These are phyloP conservation scores for Mycena floridula DNA, from an alignment of 768 basidiomycete species.

Conservation along the genomic window DNA sequence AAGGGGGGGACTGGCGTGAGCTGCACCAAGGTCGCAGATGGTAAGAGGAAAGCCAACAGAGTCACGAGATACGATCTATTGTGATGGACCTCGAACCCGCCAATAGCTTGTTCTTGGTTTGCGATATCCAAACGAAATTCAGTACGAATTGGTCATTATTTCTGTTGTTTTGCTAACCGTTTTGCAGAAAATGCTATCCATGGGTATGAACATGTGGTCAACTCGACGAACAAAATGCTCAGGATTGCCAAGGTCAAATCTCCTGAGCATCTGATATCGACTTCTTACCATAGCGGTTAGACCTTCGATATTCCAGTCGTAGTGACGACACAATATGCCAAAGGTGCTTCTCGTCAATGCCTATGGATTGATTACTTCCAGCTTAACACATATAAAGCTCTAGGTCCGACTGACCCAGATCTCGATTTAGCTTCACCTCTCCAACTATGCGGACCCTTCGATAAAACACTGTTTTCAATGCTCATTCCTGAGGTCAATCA, in stretches of 20 bases:
- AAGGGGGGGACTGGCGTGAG: constrained; percentile 28
- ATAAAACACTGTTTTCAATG: constrained; percentile 89
- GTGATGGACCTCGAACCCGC: constrained; percentile 12
- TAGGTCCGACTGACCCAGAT: constrained; percentile 64
- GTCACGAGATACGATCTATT: not conserved
- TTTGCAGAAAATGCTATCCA: constrained; percentile 46
- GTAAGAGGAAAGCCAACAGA: not conserved
- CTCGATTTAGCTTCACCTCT: constrained; percentile 52
- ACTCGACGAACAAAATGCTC: constrained; percentile 71
- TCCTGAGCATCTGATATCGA: not conserved
- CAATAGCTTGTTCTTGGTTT: constrained; percentile 67
- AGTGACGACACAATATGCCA: constrained; percentile 81
- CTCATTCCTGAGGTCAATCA: constrained; percentile 56
- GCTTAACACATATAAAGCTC: constrained; percentile 47
- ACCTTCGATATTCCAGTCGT: constrained; percentile 58
- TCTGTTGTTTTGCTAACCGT: not conserved
- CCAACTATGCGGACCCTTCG: constrained; percentile 51
- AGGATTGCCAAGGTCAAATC: constrained; percentile 57
- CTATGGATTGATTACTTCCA: not conserved
- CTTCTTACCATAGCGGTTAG: constrained; percentile 32
- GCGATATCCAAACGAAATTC: constrained; percentile 79
- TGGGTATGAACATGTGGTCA: constrained; percentile 64
- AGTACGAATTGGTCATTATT: constrained; percentile 33
- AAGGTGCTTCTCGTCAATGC: constrained; percentile 36
- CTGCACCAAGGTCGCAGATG: not conserved